Evolutionary conservation across 208 protist species (phyloP), one percentile per base, ranked within the genome.

Genomic region (Acanthamoeba culbertsoni): DNA sequence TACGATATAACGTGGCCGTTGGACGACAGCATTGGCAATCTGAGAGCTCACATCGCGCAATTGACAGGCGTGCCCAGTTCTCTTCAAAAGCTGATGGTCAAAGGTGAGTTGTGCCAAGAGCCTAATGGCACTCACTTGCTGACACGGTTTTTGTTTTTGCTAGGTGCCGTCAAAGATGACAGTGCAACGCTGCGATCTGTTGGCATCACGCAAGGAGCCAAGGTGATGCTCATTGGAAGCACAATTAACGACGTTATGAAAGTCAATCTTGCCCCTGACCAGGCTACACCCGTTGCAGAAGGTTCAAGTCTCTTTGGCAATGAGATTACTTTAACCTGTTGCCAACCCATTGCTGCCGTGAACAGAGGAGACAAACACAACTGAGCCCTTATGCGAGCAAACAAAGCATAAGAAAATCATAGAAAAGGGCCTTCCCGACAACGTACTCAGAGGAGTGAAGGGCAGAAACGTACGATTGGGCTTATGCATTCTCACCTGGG

Each of bases 201-300:
- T 93, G 57, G 68, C 71, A 51, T 93, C 31, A 91, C 31, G 6
- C 45, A 93, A 33, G 90, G 90, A 40, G 90, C 62, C 18, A 93
- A 93, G 90, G 79, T 93, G 33, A 93, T 93, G 90, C 59, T 93
- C 33, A 86, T 93, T 35, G 90, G 90, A 43, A 89, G 71, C 65
- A 93, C 71, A 20, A 53, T 93, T 55, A 77, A 89, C 37, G 90
- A 93, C 28, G 90, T 93, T 35, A 63, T 88, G 77, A 55, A 88
- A 37, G 77, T 88, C 12, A 88, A 88, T 28, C 62, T 93, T 14
- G 35, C 65, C 2, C 68, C 90, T 31, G 68, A 89, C 1, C 71
- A 55, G 48, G 16, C 77, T 37, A 42, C 33, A 2, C 40, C 37
- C 18, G 77, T 43, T 63, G 77, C 77, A 16, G 77, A 88, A 62